A percentile compares a stretch with the other conserved stretches of the same genome.
These are phyloP conservation scores for Trichoderma lentiforme DNA, from an alignment of 2,329 filamentous ascomycete genomes.

Conservation along the genomic window DNA sequence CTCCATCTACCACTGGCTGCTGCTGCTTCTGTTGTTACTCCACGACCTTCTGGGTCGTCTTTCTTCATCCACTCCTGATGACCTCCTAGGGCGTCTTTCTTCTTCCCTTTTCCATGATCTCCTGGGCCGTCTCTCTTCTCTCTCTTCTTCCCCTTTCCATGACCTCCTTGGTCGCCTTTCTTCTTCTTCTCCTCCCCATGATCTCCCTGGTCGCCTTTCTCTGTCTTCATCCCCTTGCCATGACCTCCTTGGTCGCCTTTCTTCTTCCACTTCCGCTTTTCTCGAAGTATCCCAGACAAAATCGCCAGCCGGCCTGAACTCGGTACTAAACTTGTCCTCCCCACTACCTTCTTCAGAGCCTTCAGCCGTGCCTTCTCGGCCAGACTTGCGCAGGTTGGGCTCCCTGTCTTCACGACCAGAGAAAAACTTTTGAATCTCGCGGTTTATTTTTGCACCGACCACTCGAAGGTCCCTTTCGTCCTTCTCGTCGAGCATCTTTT, in stretches of 20 bases:
- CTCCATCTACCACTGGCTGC: not conserved
- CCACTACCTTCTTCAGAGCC: conserved; percentile 21
- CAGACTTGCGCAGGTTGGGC: conserved; percentile 29
- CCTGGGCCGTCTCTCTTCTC: not conserved
- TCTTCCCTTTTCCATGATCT: not conserved
- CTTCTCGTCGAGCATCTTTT: conserved; percentile 37
- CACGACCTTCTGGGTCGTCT: not conserved
- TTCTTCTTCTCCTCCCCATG: not conserved
- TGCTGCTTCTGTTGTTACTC: not conserved
- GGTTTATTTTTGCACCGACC: conserved; percentile 36
- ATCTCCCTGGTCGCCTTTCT: not conserved
- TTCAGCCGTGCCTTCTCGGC: conserved; percentile 16
- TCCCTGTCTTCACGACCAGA: conserved; percentile 33
- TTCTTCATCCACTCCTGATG: not conserved
- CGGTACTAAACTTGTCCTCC: conserved; percentile 7
- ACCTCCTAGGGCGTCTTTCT: no score
- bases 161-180: not conserved
- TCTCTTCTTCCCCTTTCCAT: not conserved
- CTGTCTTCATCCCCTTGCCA: not conserved
- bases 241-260: not conserved
- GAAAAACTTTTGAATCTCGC: conserved; percentile 37
- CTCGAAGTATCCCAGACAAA: conserved; percentile 35
- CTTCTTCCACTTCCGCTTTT: not conserved
- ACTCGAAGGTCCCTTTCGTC: conserved; percentile 34
- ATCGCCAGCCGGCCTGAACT: conserved; percentile 22